phyloP scores from a whole-genome alignment of 768 basidiomycete species.

The Suillus brevipes region DNA sequence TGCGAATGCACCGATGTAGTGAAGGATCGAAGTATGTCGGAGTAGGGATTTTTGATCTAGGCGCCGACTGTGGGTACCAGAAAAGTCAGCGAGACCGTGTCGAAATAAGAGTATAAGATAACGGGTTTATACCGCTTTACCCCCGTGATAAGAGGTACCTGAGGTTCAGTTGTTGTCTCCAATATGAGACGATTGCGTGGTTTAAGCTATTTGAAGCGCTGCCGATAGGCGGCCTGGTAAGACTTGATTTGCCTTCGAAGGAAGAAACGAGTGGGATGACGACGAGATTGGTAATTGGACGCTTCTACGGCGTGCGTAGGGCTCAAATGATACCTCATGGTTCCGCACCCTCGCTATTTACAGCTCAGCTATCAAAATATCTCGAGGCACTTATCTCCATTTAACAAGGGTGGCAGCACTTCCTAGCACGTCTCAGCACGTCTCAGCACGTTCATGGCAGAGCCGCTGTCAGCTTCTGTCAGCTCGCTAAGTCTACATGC shows the following conservation, averaged over 20 bases:
- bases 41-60: background rate
- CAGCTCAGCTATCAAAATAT: background rate
- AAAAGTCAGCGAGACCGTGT: background rate
- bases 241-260: background rate
- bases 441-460: constrained; percentile 89
- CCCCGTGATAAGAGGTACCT: background rate
- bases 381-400: constrained; percentile 53
- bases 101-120: background rate
- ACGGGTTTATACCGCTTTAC: background rate
- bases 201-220: background rate
- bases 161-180: background rate
- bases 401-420: constrained; percentile 90
- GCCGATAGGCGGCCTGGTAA: background rate
- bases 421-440: constrained; percentile 64
- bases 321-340: background rate
- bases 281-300: background rate
- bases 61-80: background rate
- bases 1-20: background rate
- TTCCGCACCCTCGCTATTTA: background rate
- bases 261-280: background rate
- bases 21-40: background rate
- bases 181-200: background rate
- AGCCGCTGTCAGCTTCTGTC: constrained; percentile 67
- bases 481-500: constrained; percentile 88
- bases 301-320: background rate